phyloP scores from a whole-genome alignment of 2,329 filamentous ascomycete species.

The Aspergillus neoniger region DNA sequence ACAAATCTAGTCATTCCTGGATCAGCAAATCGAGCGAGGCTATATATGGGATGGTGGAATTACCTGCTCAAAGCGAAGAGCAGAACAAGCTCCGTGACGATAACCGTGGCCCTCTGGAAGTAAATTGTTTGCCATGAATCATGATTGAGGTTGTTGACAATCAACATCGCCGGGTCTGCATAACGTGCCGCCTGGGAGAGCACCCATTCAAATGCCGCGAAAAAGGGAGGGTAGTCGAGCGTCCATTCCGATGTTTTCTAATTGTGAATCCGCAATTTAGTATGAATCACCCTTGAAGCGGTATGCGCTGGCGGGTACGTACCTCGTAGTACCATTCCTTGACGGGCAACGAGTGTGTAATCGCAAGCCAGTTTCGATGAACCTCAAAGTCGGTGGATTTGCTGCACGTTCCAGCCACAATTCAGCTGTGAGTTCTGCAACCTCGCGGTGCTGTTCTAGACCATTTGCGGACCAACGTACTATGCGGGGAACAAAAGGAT shows the following conservation, averaged over 20 bases:
- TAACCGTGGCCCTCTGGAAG: constrained; percentile 88
- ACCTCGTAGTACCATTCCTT: constrained; percentile 94
- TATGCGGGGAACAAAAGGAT: constrained; percentile 91
- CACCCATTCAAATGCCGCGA: constrained; percentile 94
- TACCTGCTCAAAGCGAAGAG: constrained; percentile 79
- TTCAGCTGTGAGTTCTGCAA: constrained; percentile 8
- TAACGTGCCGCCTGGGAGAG: constrained; percentile 78
- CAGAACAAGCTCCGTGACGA: constrained; percentile 79
- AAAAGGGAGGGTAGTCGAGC: constrained; percentile 97
- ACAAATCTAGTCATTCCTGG: constrained; percentile 65
- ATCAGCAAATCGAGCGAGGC: constrained; percentile 21
- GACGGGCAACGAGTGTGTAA: constrained; percentile 84
- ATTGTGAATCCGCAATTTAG: constrained; percentile 10
- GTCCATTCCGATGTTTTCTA: constrained; percentile 98
- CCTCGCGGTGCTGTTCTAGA: constrained; percentile 4
- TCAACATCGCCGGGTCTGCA: constrained; percentile 78
- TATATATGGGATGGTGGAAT: constrained; percentile 23
- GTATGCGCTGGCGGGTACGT: constrained; percentile 18
- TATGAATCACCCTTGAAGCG: neutral
- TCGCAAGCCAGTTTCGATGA: constrained; percentile 96
- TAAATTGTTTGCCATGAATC: constrained; percentile 92
- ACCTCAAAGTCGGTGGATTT: constrained; percentile 99
- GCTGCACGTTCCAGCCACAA: constrained; percentile 52
- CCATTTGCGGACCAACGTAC: constrained; percentile 58
- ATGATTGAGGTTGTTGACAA: constrained; percentile 77